Conservation (phyloP, 73 alveolate genomes). For the Breviolum minutum region DNA sequence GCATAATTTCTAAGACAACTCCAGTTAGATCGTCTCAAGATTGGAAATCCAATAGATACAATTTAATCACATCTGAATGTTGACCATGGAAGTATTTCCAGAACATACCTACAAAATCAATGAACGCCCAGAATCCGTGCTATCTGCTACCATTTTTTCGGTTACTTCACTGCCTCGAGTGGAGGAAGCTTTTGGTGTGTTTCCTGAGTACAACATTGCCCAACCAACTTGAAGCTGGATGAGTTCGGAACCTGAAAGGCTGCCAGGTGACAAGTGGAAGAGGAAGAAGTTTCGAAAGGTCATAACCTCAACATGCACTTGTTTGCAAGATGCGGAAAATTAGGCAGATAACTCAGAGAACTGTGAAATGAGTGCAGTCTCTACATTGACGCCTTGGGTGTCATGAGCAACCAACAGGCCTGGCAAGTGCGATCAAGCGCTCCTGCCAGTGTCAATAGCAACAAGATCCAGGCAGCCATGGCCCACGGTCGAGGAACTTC, state of each 20-base stretch:
- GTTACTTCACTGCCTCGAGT: conserved; percentile 19
- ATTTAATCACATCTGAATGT: too few species aligned
- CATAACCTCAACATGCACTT: conserved; percentile 18
- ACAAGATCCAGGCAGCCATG: too few species aligned
- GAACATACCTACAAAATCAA: neutral
- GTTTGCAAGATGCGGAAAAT: neutral
- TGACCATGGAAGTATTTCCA: too few species aligned
- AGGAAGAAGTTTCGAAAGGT: conserved; percentile 74
- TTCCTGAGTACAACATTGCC: neutral
- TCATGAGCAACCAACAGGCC: neutral
- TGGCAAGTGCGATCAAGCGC: conserved; percentile 15
- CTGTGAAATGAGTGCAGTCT: neutral
- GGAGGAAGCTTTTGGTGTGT: conserved; percentile 80
- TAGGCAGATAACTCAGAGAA: neutral
- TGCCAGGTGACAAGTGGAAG: conserved; percentile 47
- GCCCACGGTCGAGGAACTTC: neutral
- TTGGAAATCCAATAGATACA: too few species aligned
- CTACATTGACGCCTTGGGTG: neutral
- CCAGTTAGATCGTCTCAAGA: too few species aligned
- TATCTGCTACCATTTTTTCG: neutral
- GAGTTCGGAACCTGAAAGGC: too few species aligned
- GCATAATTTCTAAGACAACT: too few species aligned
- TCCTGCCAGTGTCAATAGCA: neutral
- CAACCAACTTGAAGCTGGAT: too few species aligned
- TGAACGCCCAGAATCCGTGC: neutral